Conservation (phyloP, 805 yeast genomes). For the Saturnispora halmiae region DNA sequence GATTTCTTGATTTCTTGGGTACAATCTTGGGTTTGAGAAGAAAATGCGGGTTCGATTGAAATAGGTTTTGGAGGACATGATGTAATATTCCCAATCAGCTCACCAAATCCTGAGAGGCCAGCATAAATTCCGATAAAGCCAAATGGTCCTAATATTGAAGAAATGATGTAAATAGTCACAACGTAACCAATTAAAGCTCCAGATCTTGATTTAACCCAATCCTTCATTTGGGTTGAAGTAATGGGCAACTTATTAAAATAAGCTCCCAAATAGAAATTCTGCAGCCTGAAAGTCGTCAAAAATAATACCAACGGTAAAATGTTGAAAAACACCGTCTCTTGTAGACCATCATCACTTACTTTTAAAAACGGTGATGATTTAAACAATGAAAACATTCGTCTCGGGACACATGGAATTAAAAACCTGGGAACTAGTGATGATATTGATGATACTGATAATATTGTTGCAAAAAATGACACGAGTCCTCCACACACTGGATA, state of each 20-base stretch:
- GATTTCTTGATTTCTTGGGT: background rate
- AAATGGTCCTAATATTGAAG: constrained; percentile 8
- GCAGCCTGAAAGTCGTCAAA: background rate
- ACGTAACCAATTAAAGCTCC: constrained; percentile 35
- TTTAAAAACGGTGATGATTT: constrained; percentile 7
- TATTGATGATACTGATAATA: constrained; percentile 32
- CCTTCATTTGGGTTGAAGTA: background rate
- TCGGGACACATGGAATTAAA: constrained; percentile 7
- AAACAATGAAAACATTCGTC: constrained; percentile 8
- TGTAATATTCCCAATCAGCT: constrained; percentile 3
- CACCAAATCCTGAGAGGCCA: constrained; percentile 5
- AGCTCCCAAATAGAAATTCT: background rate
- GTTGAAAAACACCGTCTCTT: constrained; percentile 3
- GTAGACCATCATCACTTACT: background rate
- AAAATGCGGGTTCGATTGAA: background rate
- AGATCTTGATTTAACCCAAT: constrained; percentile 44
- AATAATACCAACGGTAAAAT: constrained; percentile 4
- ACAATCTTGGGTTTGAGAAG: background rate
- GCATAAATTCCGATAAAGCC: constrained; percentile 4
- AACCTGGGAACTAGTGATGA: constrained; percentile 3
- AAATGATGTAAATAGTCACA: constrained; percentile 32
- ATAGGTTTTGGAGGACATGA: constrained; percentile 2
- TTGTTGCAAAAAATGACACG: constrained; percentile 32
- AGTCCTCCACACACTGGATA: constrained; percentile 38
- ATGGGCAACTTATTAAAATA: constrained; percentile 8